These are phyloP conservation scores for Elymus sibiricus DNA, from an alignment of 176 grass and related monocot genomes.

Conservation along the genomic window DNA sequence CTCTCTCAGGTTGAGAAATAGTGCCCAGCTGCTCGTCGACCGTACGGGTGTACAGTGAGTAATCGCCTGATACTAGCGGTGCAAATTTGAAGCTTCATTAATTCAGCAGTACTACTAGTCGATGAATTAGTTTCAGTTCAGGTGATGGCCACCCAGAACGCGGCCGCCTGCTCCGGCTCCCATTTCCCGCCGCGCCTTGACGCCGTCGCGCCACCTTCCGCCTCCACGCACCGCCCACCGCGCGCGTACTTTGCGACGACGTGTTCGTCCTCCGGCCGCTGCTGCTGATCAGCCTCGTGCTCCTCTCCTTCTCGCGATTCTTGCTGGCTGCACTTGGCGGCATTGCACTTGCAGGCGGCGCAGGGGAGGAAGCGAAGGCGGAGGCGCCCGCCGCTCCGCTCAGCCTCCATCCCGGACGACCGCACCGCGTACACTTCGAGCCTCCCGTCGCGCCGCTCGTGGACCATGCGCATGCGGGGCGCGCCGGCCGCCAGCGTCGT, in stretches of 20 bases:
- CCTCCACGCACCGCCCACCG: slow-evolving; percentile 40
- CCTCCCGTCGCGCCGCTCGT: slow-evolving; percentile 51
- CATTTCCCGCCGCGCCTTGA: slow-evolving; percentile 11
- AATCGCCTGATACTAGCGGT: no score
- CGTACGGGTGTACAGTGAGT: no score
- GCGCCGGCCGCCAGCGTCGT: slow-evolving; percentile 40
- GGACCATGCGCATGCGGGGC: slow-evolving; percentile 44
- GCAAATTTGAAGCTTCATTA: background rate
- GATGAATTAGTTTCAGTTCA: background rate
- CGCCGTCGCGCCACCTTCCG: slow-evolving; percentile 11
- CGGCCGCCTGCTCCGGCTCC: slow-evolving; percentile 17
- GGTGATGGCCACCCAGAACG: slow-evolving; percentile 16
- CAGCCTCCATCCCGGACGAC: slow-evolving; percentile 36
- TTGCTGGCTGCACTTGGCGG: background rate
- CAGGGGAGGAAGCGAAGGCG: slow-evolving; percentile 27
- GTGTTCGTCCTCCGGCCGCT: background rate
- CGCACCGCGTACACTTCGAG: slow-evolving; percentile 53
- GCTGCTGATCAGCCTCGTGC: background rate
- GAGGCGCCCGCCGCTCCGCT: slow-evolving; percentile 66
- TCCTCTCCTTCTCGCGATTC: background rate
- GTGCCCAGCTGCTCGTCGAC: no score
- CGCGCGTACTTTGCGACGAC: slow-evolving; percentile 32
- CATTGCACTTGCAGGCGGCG: background rate
- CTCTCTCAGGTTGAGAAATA: background rate
- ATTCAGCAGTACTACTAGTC: background rate